Evolutionary conservation across 495 filamentous ascomycete genomes (phyloP), one percentile per base, ranked within the genome.

Genomic region (Haplographium delicatum): DNA sequence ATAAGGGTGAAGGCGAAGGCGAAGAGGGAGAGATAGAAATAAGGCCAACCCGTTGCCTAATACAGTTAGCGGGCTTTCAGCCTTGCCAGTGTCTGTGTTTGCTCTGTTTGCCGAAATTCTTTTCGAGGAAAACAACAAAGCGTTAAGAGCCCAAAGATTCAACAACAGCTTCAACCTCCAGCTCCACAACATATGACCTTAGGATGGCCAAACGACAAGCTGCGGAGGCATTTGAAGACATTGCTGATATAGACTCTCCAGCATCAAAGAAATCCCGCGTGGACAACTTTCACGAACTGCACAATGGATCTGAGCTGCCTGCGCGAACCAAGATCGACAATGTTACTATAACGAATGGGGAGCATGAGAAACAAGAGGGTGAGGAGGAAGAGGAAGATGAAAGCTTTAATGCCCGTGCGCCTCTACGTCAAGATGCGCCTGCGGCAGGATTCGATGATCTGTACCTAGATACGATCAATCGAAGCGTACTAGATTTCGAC

Each of bases 401-500:
- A n/a, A 54, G 62, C 9, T 64, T 69, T 19, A 61, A 63, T n/a
- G 71, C 69, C 34, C 66, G 69, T 13, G 72, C 70, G 8, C 39
- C 47, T 1, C 59, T 26, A 53, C 70, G 88, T 46, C 89, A 95
- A 66, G 69, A 71, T 26, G 86, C 83, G 23, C 93, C 93, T 15
- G 78, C 85, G 30, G 88, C 85, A 68, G 93, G 94, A 46, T 97
- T 95, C 68, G 82, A 83, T 51, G 94, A 99, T 66, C 81, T 99
- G 25, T 99, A 99, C 65, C 86, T 99, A 44, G 94, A 99, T 68
- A 97, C 91, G 2, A 91, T 99, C 68, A 83, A 96, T 68, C 88
- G 93, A 54, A 72, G 73, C 60, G 74, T 95, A 13, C 81, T 95
- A 15, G 91, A 95, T 66, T 95, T 95, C 61, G 93, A 99, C 65